Base-by-base conservation (phyloP, 495 filamentous ascomycete genomes). In the Clohesyomyces aquaticus region DNA sequence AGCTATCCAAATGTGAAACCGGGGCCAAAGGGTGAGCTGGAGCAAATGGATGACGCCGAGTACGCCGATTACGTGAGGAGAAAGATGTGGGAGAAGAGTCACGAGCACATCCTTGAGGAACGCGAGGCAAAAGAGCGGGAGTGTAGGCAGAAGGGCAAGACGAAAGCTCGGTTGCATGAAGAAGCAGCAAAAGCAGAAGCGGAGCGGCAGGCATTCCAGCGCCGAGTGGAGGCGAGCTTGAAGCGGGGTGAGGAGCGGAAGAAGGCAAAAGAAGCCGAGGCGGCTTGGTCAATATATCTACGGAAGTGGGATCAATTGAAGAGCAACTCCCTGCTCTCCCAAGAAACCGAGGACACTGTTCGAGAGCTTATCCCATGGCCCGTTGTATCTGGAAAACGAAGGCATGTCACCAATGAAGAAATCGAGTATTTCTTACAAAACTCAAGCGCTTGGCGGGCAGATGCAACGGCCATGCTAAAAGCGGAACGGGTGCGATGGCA, bases 11-110 rank as follows among this genome's bases (percentile, higher is more conserved):
- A 79, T 0, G 69, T 76, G 1, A 76, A 72, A 26, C 61, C 78
- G 9, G 73, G 59, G 25, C 77, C 67, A 32, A 67, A 43, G 68
- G 89, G 84, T 18, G 80, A 90, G 63, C 81, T 96, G 18, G 92
- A 97, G 74, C 81, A 77, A 53, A 96, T 97, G 93, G 82, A 78
- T 9, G 94, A 98, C 60, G 91, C 96, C 16, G 91, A 96, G 71
- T 98, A 98, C 70, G 87, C 89, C 1, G 76, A 81, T 6, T 90
- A 90, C 74, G 94, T 98, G 41, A 84, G 93, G 22, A 78, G 81
- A 25, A 85, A 84, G 76, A 97, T 98, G 93, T 98, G 91, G 87
- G 91, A 98, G 81, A 88, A 88, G 71, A 94, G 88, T 54, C 80
- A 88, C 45, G 80, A 83, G 56, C 81, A 87, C 54, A 82, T 88